Conservation (phyloP, 2,329 filamentous ascomycete species). For the Pseudogymnoascus sp. region DNA sequence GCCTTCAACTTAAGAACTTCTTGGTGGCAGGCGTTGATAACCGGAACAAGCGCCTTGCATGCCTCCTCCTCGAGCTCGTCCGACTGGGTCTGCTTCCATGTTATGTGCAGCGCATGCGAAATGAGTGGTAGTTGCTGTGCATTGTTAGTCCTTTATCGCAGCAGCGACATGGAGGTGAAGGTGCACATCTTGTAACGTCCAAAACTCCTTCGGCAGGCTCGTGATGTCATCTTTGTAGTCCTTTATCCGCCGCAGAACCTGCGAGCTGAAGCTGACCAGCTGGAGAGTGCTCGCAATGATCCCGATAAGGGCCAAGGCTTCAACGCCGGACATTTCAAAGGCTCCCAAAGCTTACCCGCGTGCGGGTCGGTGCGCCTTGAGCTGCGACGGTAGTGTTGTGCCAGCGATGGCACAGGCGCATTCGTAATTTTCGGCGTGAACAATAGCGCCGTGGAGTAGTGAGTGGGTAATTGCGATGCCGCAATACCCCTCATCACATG, state of each 20-base stretch:
- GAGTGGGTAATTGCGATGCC: background rate
- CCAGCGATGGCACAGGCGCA: background rate
- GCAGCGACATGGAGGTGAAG: background rate
- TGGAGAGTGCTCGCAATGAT: background rate
- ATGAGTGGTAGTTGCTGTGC: background rate
- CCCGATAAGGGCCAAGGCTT: background rate
- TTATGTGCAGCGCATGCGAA: constrained; percentile 1
- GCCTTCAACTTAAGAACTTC: background rate
- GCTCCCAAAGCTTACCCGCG: background rate
- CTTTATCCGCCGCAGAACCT: background rate
- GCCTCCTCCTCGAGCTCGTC: background rate
- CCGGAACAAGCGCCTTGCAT: background rate
- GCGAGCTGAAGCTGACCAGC: background rate
- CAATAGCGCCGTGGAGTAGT: background rate
- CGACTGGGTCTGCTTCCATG: background rate
- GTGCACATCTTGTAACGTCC: background rate
- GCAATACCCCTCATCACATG: background rate
- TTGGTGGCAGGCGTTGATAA: background rate
- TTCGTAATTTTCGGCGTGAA: background rate
- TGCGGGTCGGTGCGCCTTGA: background rate
- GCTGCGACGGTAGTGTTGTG: background rate
- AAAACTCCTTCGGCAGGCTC: background rate
- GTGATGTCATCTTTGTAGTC: background rate
- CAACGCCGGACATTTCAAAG: background rate
- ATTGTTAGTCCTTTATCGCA: background rate